phyloP scores from a whole-genome alignment of 2,329 filamentous ascomycete species.

The Gaeumannomyces sp. region DNA sequence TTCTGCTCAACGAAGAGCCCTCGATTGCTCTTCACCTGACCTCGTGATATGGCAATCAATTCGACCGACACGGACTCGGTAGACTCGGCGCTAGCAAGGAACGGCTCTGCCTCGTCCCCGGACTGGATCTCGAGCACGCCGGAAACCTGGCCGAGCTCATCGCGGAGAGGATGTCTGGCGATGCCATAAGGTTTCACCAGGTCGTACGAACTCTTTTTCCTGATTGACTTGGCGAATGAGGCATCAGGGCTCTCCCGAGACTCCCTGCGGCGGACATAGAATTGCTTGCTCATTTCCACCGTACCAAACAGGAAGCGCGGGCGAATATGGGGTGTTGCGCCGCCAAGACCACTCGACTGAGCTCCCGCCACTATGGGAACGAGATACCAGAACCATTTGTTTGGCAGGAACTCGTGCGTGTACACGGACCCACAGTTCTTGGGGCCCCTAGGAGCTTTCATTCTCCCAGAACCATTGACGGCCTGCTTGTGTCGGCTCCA shows the following conservation, averaged over 20 bases:
- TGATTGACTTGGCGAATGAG: neutral
- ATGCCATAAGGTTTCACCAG: no score
- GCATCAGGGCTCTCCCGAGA: neutral
- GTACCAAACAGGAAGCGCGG: slow-evolving; percentile 3
- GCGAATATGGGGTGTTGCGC: neutral
- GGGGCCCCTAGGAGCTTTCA: neutral
- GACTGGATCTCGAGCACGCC: neutral
- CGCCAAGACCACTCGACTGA: neutral
- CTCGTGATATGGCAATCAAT: neutral
- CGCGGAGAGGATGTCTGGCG: neutral
- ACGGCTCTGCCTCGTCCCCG: neutral
- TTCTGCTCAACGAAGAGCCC: neutral
- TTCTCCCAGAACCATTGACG: neutral
- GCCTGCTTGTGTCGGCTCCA: neutral
- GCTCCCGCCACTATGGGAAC: neutral
- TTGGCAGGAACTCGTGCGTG: neutral
- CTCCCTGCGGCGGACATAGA: neutral
- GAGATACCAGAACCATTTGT: slow-evolving; percentile 4
- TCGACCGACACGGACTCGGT: neutral
- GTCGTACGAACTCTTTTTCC: neutral
- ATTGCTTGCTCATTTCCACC: neutral
- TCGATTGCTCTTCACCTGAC: neutral
- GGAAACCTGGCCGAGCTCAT: neutral
- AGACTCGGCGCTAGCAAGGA: neutral
- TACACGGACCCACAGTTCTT: neutral